These are phyloP conservation scores for Yamadazyma diospyri DNA, from an alignment of 1,139 yeast species.

Conservation along the genomic window DNA sequence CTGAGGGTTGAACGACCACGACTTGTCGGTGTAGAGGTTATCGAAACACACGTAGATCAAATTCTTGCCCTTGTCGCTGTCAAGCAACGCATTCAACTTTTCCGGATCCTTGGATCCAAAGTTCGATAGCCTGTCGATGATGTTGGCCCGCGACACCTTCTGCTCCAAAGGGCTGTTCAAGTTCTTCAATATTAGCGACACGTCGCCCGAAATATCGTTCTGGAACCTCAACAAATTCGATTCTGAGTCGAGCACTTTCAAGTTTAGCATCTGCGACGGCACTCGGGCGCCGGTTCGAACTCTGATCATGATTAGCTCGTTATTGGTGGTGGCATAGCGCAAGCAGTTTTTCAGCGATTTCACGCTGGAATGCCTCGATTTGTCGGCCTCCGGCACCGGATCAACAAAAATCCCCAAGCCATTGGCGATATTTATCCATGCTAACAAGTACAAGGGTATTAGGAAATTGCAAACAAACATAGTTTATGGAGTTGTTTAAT, in stretches of 20 bases:
- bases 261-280: slow-evolving; percentile 33
- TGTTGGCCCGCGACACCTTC: slow-evolving; percentile 8
- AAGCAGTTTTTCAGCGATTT: slow-evolving; percentile 33
- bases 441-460: too few relatives aligned
- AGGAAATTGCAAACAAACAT: too few relatives aligned
- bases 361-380: slow-evolving; percentile 23
- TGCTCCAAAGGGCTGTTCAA: slow-evolving; percentile 22
- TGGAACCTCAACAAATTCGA: slow-evolving; percentile 32
- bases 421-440: slow-evolving; percentile 7
- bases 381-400: slow-evolving; percentile 18
- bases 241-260: slow-evolving; percentile 37
- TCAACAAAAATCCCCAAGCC: slow-evolving; percentile 14
- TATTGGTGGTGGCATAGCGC: slow-evolving; percentile 34
- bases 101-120: slow-evolving; percentile 10
- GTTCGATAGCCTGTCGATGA: slow-evolving; percentile 11
- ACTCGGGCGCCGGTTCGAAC: slow-evolving; percentile 28
- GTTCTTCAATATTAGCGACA: slow-evolving; percentile 35
- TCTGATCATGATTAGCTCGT: slow-evolving; percentile 36
- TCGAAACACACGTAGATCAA: slow-evolving; percentile 41
- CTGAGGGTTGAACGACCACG: slow-evolving; percentile 40
- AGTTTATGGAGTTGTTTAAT: too few relatives aligned
- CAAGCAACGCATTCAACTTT: slow-evolving; percentile 17
- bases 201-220: slow-evolving; percentile 26
- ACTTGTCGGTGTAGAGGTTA: slow-evolving; percentile 39
- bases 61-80: slow-evolving; percentile 25